Conservation (phyloP, 495 filamentous ascomycete species). For the Tetracladium setigerum region DNA sequence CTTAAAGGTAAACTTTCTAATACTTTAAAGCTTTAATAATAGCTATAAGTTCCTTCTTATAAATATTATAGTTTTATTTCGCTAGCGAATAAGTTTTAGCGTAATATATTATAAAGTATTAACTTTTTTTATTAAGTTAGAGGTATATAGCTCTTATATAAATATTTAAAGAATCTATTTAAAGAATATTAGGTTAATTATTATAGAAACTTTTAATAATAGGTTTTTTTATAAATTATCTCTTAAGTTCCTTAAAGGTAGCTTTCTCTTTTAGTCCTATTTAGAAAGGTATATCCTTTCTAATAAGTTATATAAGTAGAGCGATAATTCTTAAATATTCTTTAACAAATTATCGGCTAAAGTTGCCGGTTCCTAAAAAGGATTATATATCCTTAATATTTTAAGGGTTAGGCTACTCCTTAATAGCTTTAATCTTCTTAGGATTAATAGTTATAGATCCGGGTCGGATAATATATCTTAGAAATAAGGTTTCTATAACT, state of each 20-base stretch:
- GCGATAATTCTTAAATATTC: constrained; percentile 12
- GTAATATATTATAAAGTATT: constrained; percentile 7
- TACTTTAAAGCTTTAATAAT: too few relatives aligned
- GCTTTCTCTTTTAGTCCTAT: too few relatives aligned
- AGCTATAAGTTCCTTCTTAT: constrained; percentile 21
- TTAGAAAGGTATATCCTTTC: constrained; percentile 9
- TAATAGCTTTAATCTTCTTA: constrained; percentile 9
- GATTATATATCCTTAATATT: too few relatives aligned
- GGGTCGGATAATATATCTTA: constrained; percentile 6
- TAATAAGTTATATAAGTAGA: constrained; percentile 13
- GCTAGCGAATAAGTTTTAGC: constrained; percentile 8
- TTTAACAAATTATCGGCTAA: constrained; percentile 12
- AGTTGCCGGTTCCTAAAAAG: too few relatives aligned
- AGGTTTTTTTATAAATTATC: neutral
- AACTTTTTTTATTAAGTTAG: constrained; percentile 13
- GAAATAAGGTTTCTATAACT: too few relatives aligned
- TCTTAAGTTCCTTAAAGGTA: constrained; percentile 1
- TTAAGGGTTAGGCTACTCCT: constrained; percentile 11
- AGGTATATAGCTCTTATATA: too few relatives aligned
- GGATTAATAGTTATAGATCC: constrained; percentile 11
- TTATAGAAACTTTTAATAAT: neutral
- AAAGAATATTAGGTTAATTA: neutral
- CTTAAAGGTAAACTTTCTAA: too few relatives aligned
- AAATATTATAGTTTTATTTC: constrained; percentile 22
- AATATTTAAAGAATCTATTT: too few relatives aligned